Base-by-base conservation (phyloP, 768 basidiomycete species). In the Exidia glandulosa region DNA sequence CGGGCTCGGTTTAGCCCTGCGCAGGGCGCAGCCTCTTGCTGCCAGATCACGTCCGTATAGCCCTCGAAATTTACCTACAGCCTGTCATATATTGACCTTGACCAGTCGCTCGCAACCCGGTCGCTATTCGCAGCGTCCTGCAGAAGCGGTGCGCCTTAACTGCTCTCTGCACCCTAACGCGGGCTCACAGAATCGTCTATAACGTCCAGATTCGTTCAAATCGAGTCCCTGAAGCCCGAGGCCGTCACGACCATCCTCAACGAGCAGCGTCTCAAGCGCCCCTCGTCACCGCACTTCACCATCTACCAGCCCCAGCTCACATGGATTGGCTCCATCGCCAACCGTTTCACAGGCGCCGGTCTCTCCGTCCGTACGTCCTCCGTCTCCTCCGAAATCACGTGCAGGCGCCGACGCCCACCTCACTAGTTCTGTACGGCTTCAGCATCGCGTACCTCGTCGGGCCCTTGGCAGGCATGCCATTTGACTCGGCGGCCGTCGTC, bases 281-380 rank as follows among this genome's bases (percentile, higher is more conserved):
- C 96, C 19, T 88, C 81, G 63, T 90, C 88, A 67, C 96, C 96
- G 9, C 94, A 97, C 72, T 88, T 93, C 70, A 93, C 93, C 59
- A 98, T 99, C 74, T 99, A 99, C 76, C 87, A 94, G 69, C 89
- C 88, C 2, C 91, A 98, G 74, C 73, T 98, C 54, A 97, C 95
- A 34, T 95, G 91, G 90, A 14, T 90, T 59, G 79, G 74, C 3
- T 96, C 93, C 19, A 92, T 95, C 67, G 83, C 80, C 41, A 87
- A 98, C 75, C 88, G 96, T 71, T 72, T 80, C n/a, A 88, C 93
- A 12, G 96, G 95, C 61, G 80, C 73, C 7, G 90, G 77, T 10
- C 81, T 99, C 56, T 87, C 88, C 62, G 83, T 79, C 56, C 78
- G 91, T 93, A 67, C 61, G 71, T 66, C 59, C 25, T 50, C 29